These are phyloP conservation scores for Psilocybe tampanensis DNA, from an alignment of 768 basidiomycete species.

Conservation along the genomic window DNA sequence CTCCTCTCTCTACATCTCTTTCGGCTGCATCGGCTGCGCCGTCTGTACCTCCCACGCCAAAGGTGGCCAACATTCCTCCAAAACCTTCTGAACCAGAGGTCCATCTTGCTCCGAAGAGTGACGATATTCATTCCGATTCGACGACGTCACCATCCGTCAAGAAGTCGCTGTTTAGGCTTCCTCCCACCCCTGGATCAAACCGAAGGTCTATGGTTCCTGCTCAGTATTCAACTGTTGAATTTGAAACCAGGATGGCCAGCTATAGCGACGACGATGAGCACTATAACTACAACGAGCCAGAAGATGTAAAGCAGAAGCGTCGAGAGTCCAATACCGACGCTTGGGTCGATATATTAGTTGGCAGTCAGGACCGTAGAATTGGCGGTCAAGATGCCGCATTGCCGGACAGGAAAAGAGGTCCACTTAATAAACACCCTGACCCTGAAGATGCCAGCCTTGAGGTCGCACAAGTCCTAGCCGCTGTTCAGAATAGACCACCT, in stretches of 20 bases:
- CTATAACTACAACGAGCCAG: conserved; percentile 34
- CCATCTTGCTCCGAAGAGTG: conserved; percentile 30
- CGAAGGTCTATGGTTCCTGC: conserved; percentile 61
- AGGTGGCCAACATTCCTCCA: conserved; percentile 20
- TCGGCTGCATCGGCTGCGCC: conserved; percentile 16
- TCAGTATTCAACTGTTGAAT: conserved; percentile 82
- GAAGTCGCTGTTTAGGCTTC: conserved; percentile 61
- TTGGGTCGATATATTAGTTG: conserved; percentile 88
- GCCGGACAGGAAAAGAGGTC: conserved; percentile 34
- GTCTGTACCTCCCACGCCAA: conserved; percentile 21
- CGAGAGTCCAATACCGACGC: conserved; percentile 66
- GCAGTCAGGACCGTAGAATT: conserved; percentile 52
- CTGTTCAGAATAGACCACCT: conserved; percentile 42
- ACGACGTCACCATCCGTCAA: conserved; percentile 35
- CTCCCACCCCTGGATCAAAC: conserved; percentile 53
- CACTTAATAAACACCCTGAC: conserved; percentile 40
- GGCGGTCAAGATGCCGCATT: conserved; percentile 55
- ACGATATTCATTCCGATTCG: conserved; percentile 37
- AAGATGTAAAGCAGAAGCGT: conserved; percentile 47
- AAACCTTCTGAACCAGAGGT: conserved; percentile 24
- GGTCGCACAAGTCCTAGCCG: conserved; percentile 71
- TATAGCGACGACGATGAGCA: conserved; percentile 53
- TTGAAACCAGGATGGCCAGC: conserved; percentile 78
- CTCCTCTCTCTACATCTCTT: conserved; percentile 13
- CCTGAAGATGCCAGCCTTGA: conserved; percentile 77